Percentiles rank a stretch among this genome's conserved stretches.
Evolutionary conservation across 768 basidiomycete genomes (phyloP).

Genomic region (Jaapia argillacea): DNA sequence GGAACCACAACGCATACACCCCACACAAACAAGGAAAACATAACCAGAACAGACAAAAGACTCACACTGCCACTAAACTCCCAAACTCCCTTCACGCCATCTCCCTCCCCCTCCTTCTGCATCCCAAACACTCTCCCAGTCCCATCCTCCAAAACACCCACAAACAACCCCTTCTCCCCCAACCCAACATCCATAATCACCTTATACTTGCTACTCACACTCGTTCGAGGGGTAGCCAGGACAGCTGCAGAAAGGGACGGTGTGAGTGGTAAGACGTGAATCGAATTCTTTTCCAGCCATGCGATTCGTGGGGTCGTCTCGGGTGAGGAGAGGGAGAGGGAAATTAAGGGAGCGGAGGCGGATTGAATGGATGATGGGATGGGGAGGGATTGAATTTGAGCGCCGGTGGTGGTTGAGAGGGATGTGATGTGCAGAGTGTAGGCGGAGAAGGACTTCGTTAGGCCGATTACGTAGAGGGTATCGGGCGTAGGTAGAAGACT

Average conservation of each 20-base stretch:
- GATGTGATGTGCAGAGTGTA: conserved; percentile 62
- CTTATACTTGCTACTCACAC: conserved; percentile 25
- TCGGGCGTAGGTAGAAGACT: conserved; percentile 43
- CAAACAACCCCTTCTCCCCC: conserved; percentile 40
- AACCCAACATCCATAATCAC: conserved; percentile 56
- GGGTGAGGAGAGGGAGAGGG: conserved; percentile 16
- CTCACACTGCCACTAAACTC: conserved; percentile 49
- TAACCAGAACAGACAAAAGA: too few species aligned
- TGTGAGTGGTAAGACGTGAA: conserved; percentile 41
- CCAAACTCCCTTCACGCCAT: conserved; percentile 31
- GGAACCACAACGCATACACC: too few species aligned
- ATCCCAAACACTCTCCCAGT: conserved; percentile 45
- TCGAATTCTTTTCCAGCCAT: conserved; percentile 43
- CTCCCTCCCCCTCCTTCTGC: conserved; percentile 30
- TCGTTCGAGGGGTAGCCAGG: conserved; percentile 29
- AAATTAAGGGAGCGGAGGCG: conserved; percentile 24
- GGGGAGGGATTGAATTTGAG: conserved; percentile 34
- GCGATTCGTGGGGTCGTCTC: conserved; percentile 25
- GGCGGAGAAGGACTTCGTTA: conserved; percentile 32
- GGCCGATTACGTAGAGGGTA: conserved; percentile 46
- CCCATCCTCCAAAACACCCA: conserved; percentile 49
- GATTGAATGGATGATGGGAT: conserved; percentile 41
- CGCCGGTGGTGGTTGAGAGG: conserved; percentile 44
- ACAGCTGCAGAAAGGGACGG: conserved; percentile 38
- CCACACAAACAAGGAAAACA: too few species aligned